These are phyloP conservation scores for Microbotryum silenes-acaulis DNA, from an alignment of 1,284 basidiomycete species.

Conservation along the genomic window DNA sequence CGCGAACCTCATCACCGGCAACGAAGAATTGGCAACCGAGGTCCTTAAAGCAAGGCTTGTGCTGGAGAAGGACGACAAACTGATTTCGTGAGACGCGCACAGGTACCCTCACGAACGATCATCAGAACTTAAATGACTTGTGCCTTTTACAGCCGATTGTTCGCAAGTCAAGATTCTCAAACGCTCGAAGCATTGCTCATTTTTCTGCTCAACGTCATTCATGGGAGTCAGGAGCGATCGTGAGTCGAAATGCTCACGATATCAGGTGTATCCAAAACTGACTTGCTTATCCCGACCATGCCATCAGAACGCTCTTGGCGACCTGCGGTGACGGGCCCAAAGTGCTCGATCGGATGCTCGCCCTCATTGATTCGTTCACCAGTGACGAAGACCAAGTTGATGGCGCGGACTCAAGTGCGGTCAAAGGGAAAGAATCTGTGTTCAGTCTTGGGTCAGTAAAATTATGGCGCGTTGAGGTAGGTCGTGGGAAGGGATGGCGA, in stretches of 20 bases:
- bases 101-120: too few species aligned
- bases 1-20: slow-evolving; percentile 24
- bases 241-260: background rate
- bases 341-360: slow-evolving; percentile 20
- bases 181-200: slow-evolving; percentile 21
- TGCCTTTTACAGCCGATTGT: slow-evolving; percentile 11
- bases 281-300: background rate
- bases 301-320: slow-evolving; percentile 9
- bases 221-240: slow-evolving; percentile 10
- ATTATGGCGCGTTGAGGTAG: too few species aligned
- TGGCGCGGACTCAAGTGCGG: background rate
- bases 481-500: too few species aligned
- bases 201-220: slow-evolving; percentile 24
- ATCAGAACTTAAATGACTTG: background rate
- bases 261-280: background rate
- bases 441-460: too few species aligned
- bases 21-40: background rate
- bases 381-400: slow-evolving; percentile 11
- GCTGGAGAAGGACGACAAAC: slow-evolving; percentile 6
- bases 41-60: slow-evolving; percentile 7
- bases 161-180: slow-evolving; percentile 19
- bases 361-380: slow-evolving; percentile 3
- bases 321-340: slow-evolving; percentile 7
- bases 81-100: slow-evolving; percentile 5
- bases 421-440: background rate